Evolutionary conservation across 2,329 filamentous ascomycete genomes (phyloP).

Genomic region (Cryphonectria carpinicola): DNA sequence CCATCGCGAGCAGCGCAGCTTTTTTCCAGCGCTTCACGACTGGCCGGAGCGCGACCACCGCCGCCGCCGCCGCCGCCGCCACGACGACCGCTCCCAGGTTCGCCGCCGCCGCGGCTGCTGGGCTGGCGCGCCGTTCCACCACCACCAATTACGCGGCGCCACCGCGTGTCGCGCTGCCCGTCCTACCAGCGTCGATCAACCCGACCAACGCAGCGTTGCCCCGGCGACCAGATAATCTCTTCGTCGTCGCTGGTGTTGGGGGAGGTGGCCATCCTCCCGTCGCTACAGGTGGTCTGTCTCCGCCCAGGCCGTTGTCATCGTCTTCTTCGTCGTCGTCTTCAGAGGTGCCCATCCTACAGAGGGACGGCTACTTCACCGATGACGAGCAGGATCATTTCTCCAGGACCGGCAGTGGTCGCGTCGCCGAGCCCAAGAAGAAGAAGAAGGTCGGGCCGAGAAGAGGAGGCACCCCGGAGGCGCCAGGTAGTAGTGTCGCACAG

Average conservation of each 20-base stretch:
- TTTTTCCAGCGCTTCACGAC: neutral
- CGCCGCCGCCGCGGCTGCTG: neutral
- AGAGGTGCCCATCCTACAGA: neutral
- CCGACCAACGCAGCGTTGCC: too few species aligned
- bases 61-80: too few species aligned
- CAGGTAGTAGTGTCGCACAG: slow-evolving; percentile 8
- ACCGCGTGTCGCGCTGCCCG: slow-evolving; percentile 10
- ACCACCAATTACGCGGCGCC: slow-evolving; percentile 1
- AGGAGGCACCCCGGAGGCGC: neutral
- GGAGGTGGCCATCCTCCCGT: too few species aligned
- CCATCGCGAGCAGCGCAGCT: neutral
- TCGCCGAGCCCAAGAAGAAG: neutral
- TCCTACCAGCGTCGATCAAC: slow-evolving; percentile 1
- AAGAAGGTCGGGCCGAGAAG: neutral
- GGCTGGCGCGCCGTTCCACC: neutral
- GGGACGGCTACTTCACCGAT: neutral
- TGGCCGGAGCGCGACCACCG: neutral
- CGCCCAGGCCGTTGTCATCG: neutral
- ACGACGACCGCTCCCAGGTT: neutral
- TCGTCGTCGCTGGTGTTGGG: too few species aligned
- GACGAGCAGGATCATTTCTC: slow-evolving; percentile 2
- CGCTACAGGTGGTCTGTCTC: neutral
- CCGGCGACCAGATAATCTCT: neutral
- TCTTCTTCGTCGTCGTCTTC: neutral
- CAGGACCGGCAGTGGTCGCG: slow-evolving; percentile 9